Conservation (phyloP, 345 rosid species). For the Odontarrhena argentea region DNA sequence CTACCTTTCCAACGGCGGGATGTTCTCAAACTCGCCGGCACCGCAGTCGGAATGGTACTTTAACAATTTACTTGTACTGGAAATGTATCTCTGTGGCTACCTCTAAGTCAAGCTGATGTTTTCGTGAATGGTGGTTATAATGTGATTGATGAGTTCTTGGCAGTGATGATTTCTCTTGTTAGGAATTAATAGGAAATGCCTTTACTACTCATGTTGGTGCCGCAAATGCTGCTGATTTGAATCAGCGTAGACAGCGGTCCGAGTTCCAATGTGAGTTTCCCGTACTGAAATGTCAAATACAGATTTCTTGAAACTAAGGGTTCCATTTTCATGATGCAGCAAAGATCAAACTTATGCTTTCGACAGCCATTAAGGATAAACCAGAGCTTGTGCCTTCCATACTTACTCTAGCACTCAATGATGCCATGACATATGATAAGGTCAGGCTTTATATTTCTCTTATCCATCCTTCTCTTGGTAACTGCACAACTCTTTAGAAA, state of each 20-base stretch:
- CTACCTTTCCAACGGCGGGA: slow-evolving; percentile 59
- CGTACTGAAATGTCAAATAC: no score
- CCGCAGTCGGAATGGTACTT: slow-evolving; percentile 66
- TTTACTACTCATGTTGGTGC: slow-evolving; percentile 58
- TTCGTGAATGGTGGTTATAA: no score
- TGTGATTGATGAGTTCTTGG: slow-evolving; percentile 55
- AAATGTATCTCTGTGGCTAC: no score
- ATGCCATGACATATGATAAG: slow-evolving; percentile 87
- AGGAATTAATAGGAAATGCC: slow-evolving; percentile 65
- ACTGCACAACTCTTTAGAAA: slow-evolving; percentile 1
- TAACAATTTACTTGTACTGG: no score
- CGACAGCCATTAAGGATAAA: slow-evolving; percentile 55
- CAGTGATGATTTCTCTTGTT: slow-evolving; percentile 57
- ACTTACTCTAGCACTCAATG: slow-evolving; percentile 79
- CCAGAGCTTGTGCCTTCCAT: slow-evolving; percentile 70
- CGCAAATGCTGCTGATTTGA: slow-evolving; percentile 84
- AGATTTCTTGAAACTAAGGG: no score
- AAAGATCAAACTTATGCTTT: slow-evolving; percentile 56
- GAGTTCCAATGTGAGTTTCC: slow-evolving; percentile 60
- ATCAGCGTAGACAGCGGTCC: slow-evolving; percentile 88
- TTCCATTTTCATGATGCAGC: slow-evolving; percentile 48
- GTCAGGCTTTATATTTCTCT: slow-evolving; percentile 46
- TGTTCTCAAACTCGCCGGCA: slow-evolving; percentile 58
- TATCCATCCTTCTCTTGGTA: slow-evolving; percentile 1
- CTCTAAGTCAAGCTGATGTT: no score